phyloP scores from a whole-genome alignment of 2,329 filamentous ascomycete genomes.

The Sarocladium strictum region DNA sequence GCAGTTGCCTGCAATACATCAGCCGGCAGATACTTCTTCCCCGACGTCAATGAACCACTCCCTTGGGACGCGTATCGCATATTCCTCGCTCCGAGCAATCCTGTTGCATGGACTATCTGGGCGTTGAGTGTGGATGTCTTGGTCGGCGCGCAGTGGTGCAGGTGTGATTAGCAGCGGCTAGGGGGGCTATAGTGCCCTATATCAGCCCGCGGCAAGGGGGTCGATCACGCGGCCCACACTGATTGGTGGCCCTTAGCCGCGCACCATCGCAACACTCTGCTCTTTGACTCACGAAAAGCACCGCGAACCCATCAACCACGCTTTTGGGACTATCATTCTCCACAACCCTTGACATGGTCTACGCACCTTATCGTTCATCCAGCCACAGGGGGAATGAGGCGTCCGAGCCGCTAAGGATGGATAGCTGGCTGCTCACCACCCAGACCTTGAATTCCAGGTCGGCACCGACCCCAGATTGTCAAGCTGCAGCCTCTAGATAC shows the following conservation, averaged over 20 bases:
- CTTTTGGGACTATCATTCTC: neutral
- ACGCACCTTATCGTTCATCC: neutral
- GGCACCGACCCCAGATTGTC: neutral
- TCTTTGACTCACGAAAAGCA: too few relatives aligned
- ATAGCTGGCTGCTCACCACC: too few relatives aligned
- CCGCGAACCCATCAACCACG: too few relatives aligned
- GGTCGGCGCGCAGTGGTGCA: neutral
- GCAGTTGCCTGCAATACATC: neutral
- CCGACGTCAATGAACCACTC: neutral
- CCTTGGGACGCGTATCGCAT: neutral
- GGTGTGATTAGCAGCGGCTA: too few relatives aligned
- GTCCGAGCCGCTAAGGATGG: too few relatives aligned
- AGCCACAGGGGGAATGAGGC: neutral
- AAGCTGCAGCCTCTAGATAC: neutral
- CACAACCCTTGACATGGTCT: neutral
- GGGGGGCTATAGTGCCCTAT: neutral
- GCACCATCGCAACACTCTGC: too few relatives aligned
- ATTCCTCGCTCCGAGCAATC: neutral
- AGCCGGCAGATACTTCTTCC: slow-evolving; percentile 1
- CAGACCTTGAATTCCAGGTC: too few relatives aligned
- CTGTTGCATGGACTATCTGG: too few relatives aligned
- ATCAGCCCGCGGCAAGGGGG: neutral
- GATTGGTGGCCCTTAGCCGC: too few relatives aligned
- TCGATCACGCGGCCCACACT: neutral
- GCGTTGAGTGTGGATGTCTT: neutral